These are phyloP conservation scores for Pythium apleroticum DNA, from an alignment of 352 stramenopile species.

Conservation along the genomic window DNA sequence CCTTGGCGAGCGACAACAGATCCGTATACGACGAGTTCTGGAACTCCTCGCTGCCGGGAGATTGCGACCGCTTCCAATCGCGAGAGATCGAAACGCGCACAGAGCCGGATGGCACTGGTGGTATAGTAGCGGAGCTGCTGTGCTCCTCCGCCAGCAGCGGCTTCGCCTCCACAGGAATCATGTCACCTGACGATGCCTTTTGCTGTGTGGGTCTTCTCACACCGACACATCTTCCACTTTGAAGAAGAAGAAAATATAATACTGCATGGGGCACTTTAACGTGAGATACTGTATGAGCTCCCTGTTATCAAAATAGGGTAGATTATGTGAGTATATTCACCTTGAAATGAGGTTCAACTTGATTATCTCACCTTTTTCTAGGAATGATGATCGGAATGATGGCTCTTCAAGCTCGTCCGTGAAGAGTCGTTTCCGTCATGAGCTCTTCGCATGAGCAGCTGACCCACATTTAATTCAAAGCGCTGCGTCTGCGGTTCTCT, in stretches of 20 bases:
- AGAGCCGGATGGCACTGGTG: not conserved
- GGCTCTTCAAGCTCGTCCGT: slow-evolving; percentile 17
- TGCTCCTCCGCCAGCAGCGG: slow-evolving; percentile 42
- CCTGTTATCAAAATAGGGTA: not conserved
- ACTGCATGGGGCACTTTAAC: not conserved
- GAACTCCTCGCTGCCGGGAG: not conserved
- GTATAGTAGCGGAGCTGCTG: slow-evolving; percentile 10
- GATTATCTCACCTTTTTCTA: slow-evolving; percentile 8
- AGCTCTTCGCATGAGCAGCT: not conserved
- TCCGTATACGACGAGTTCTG: slow-evolving; percentile 42
- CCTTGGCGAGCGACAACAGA: slow-evolving; percentile 34
- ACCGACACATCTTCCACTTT: slow-evolving; percentile 7
- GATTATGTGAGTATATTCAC: not conserved
- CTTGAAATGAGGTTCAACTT: not conserved
- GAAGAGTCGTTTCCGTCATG: slow-evolving; percentile 18
- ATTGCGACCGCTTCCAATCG: slow-evolving; percentile 6
- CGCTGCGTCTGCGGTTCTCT: too few relatives aligned
- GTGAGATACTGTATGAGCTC: not conserved
- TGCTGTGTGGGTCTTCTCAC: not conserved
- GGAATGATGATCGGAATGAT: slow-evolving; percentile 14
- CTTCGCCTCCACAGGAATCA: slow-evolving; percentile 38
- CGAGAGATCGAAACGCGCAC: slow-evolving; percentile 19
- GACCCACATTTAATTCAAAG: not conserved
- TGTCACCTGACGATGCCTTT: slow-evolving; percentile 1
- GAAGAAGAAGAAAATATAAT: slow-evolving; percentile 8